A percentile compares a stretch with the other conserved stretches of the same genome.
Conservation (phyloP, 306 rosid genomes). For the Canavalia ensiformis region DNA sequence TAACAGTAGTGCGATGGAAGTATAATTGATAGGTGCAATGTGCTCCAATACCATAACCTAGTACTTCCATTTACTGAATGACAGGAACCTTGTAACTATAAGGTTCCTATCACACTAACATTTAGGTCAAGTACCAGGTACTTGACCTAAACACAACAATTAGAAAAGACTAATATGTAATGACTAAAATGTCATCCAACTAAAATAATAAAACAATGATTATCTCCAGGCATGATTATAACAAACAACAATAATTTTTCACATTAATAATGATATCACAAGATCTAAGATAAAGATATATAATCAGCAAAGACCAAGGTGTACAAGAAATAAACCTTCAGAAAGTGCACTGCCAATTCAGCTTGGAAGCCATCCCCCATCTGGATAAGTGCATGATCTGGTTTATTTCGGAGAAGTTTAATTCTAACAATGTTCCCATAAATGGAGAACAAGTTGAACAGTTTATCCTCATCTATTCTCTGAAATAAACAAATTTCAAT, state of each 20-base stretch:
- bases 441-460: conserved; percentile 94
- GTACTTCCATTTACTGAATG: background rate
- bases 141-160: background rate
- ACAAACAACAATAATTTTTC: conserved; percentile 11
- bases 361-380: conserved; percentile 99
- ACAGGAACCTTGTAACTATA: too few species aligned
- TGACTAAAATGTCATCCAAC: background rate
- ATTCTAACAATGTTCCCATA: conserved; percentile 97
- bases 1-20: background rate
- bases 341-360: conserved; percentile 93
- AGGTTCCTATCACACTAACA: background rate
- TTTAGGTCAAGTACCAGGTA: conserved; percentile 5
- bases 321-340: conserved; percentile 74
- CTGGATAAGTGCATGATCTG: conserved; percentile 97
- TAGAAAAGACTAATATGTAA: background rate
- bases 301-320: background rate
- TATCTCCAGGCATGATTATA: conserved; percentile 15
- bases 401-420: conserved; percentile 93
- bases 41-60: background rate
- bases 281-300: conserved; percentile 16
- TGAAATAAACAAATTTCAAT: conserved; percentile 57
- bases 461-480: conserved; percentile 97
- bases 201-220: background rate
- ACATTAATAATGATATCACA: conserved; percentile 14
- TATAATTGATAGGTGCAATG: background rate